These are phyloP conservation scores for Diutina scorzettiae DNA, from an alignment of 1,139 yeast genomes.

Conservation along the genomic window DNA sequence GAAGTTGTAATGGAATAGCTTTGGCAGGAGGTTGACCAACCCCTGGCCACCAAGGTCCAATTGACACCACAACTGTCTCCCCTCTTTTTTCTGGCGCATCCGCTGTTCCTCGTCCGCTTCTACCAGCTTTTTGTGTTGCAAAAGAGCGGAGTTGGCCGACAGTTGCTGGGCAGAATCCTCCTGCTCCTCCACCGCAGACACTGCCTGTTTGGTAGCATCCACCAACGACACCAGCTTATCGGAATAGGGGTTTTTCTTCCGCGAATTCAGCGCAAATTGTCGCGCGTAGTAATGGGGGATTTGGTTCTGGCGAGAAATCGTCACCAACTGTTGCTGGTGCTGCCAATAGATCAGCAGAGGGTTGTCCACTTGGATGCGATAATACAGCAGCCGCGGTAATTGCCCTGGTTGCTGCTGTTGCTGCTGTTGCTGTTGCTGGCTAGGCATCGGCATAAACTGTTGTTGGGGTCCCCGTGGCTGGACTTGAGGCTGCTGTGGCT, in stretches of 20 bases:
- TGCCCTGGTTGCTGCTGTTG: slow-evolving; percentile 19
- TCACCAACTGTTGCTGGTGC: slow-evolving; percentile 74
- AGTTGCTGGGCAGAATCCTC: slow-evolving; percentile 17
- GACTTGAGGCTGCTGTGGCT: slow-evolving; percentile 5
- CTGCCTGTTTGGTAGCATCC: slow-evolving; percentile 42
- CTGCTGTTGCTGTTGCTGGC: slow-evolving; percentile 17
- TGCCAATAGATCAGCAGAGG: slow-evolving; percentile 64
- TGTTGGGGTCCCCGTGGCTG: slow-evolving; percentile 5
- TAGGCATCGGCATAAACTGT: slow-evolving; percentile 8
- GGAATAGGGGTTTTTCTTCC: slow-evolving; percentile 37
- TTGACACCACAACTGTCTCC: slow-evolving; percentile 86
- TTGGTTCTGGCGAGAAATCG: slow-evolving; percentile 57
- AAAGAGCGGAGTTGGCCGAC: slow-evolving; percentile 24
- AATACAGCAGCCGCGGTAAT: slow-evolving; percentile 8
- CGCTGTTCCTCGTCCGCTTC: slow-evolving; percentile 74
- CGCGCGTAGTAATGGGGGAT: slow-evolving; percentile 86
- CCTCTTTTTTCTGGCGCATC: slow-evolving; percentile 57
- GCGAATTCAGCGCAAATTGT: slow-evolving; percentile 75
- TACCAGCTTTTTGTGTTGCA: slow-evolving; percentile 50
- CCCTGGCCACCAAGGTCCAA: slow-evolving; percentile 90
- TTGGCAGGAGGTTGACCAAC: slow-evolving; percentile 54
- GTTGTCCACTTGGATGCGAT: slow-evolving; percentile 30
- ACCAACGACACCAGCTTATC: slow-evolving; percentile 34
- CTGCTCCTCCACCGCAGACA: slow-evolving; percentile 33
- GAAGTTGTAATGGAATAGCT: slow-evolving; percentile 71